Base-by-base conservation (phyloP, 2,329 filamentous ascomycete species). In the Arthrobotrys musiformis region DNA sequence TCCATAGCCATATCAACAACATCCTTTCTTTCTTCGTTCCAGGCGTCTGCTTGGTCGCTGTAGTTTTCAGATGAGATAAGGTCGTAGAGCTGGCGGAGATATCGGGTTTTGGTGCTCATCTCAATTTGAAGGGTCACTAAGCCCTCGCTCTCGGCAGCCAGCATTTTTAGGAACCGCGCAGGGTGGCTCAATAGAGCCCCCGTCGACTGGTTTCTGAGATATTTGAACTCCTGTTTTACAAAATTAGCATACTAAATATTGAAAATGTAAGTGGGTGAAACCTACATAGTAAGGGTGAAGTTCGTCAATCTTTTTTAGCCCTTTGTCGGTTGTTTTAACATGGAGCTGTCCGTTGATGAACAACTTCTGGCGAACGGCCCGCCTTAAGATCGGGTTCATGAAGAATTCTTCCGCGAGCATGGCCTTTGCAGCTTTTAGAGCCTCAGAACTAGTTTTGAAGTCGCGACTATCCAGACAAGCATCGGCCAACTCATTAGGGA, bases 31-130 rank as follows among this genome's bases (percentile, higher is more conserved):
- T 97, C 90, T 56, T 90, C 88, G 80, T 97, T 97, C 95, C 95
- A 99, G 8, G 93, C 92, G 84, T 98, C 94, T 2, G 95, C 95
- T 52, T 95, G 88, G 82, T 97, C 94, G 81, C 94, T 97, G 83
- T 93, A 95, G 84, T 97, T 97, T 83, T 99, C 95, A 0, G 94
- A 97, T 79, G 93, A 91, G 79, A 99, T 97, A 81, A 95, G 91
- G 56, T 89, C 87, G 82, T 93, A 91, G 3, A 99, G 87, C 64
- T 91, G 89, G 61, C 89, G 88, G 72, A 90, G 90, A 85, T 97
- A 94, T 35, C 91, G 88, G 5, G 90, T 89, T 80, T 92, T 90
- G 68, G 91, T 90, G 80, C 93, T 89, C 83, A 98, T 88, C 13
- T 88, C 88, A 17, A 98, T 89, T 80, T 89, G 90, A 67, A 99